Conservation (phyloP, 148 eudicot genomes). For the Rhododendron kiyosumense region DNA sequence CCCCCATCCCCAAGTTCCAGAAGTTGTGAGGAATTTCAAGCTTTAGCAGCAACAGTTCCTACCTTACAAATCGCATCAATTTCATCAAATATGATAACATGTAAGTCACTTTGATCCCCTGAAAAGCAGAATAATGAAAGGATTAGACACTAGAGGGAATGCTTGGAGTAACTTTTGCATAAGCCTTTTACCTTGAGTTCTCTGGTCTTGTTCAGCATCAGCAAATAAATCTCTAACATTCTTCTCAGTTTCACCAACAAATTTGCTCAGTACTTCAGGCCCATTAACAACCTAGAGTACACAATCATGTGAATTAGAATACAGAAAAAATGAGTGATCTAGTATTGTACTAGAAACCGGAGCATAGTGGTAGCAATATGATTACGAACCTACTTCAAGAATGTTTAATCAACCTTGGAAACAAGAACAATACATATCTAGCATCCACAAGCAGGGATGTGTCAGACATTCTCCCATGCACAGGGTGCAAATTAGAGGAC, state of each 20-base stretch:
- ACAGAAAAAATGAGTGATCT: background rate
- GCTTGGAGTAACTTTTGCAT: background rate
- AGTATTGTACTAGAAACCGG: background rate
- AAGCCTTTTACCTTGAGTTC: constrained; percentile 46
- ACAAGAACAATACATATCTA: background rate
- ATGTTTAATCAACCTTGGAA: background rate
- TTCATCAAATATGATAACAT: constrained; percentile 98
- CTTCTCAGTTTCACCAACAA: constrained; percentile 99
- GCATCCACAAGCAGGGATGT: background rate
- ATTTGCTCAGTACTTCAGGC: constrained; percentile 96
- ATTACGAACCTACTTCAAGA: background rate
- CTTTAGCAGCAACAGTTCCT: constrained; percentile 15
- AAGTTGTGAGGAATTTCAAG: constrained; percentile 2
- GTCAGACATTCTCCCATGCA: background rate
- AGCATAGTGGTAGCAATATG: background rate
- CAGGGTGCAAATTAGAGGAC: background rate
- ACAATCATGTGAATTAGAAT: constrained; percentile 2
- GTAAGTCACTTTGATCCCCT: constrained; percentile 99
- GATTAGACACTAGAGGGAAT: background rate
- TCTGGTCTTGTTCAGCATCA: constrained; percentile 97
- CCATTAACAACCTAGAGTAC: constrained; percentile 82
- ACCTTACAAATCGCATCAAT: constrained; percentile 99
- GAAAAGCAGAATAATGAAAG: constrained; percentile 22
- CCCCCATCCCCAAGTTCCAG: background rate
- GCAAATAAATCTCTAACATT: constrained; percentile 97